A percentile compares a stretch with the other conserved stretches of the same genome.
Evolutionary conservation across 495 filamentous ascomycete genomes (phyloP).

Genomic region (Copromyces sp.): DNA sequence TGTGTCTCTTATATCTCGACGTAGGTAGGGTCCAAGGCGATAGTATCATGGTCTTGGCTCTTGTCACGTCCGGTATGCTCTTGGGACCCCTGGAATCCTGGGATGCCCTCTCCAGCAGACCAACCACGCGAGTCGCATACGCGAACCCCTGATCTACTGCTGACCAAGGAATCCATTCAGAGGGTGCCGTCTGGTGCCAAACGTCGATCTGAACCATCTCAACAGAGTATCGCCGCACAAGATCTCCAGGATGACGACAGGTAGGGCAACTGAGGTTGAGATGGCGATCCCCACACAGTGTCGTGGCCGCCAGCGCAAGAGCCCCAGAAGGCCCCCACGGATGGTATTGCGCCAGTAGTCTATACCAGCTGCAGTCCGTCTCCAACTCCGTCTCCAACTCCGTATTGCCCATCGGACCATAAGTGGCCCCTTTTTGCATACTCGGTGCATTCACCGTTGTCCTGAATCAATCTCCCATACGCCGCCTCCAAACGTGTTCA

Average conservation of each 20-base stretch:
- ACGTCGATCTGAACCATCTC: neutral
- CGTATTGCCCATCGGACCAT: neutral
- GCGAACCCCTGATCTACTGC: neutral
- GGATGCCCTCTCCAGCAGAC: neutral
- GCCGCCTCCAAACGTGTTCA: neutral
- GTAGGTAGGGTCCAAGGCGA: neutral
- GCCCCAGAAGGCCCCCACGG: neutral
- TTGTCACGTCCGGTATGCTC: neutral
- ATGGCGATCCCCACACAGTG: neutral
- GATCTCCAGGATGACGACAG: neutral
- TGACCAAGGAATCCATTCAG: neutral
- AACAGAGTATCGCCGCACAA: neutral
- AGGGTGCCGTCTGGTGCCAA: neutral
- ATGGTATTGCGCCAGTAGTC: neutral
- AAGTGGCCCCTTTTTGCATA: neutral
- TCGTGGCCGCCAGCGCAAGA: neutral
- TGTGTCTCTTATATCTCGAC: neutral
- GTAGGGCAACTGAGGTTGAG: neutral
- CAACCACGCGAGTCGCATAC: neutral
- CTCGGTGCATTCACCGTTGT: neutral
- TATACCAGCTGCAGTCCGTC: neutral
- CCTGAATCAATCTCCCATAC: neutral
- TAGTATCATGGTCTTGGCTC: slow-evolving; percentile 1
- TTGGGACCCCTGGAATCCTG: neutral
- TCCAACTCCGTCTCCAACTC: neutral